phyloP scores from a whole-genome alignment of 441 rosid species.

The Pelargonium fulgidum region DNA sequence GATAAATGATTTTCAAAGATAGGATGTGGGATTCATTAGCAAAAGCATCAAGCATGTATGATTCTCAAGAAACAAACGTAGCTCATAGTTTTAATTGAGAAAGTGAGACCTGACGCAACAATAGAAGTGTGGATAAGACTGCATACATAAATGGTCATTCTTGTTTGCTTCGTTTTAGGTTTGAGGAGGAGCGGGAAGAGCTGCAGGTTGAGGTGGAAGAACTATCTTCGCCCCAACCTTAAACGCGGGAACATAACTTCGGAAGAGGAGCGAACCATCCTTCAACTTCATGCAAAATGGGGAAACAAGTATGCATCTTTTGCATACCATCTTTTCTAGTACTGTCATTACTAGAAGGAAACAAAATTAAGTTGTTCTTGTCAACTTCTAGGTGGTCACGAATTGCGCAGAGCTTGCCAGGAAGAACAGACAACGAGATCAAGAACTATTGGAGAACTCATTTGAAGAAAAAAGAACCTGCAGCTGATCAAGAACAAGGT shows the following conservation, averaged over 20 bases:
- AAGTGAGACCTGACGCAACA: too few relatives aligned
- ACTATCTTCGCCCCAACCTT: slow-evolving; percentile 55
- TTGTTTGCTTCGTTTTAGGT: slow-evolving; percentile 30
- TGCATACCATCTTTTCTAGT: not conserved
- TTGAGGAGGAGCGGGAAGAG: slow-evolving; percentile 68
- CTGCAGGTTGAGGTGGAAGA: slow-evolving; percentile 71
- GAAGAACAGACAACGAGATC: slow-evolving; percentile 73
- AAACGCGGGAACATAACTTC: slow-evolving; percentile 46
- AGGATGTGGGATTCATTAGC: too few relatives aligned
- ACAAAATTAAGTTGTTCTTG: not conserved
- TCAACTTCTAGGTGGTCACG: slow-evolving; percentile 47
- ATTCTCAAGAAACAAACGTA: too few relatives aligned
- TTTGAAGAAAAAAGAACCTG: slow-evolving; percentile 40
- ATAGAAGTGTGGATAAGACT: too few relatives aligned
- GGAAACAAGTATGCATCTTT: slow-evolving; percentile 54
- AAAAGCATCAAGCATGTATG: too few relatives aligned
- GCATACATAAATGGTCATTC: not conserved
- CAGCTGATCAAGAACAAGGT: slow-evolving; percentile 38
- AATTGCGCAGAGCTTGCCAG: slow-evolving; percentile 65
- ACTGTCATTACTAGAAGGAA: not conserved
- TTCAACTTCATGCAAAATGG: slow-evolving; percentile 53
- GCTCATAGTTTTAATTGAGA: too few relatives aligned
- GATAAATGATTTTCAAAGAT: too few relatives aligned
- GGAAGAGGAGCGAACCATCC: slow-evolving; percentile 50
- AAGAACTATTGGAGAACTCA: slow-evolving; percentile 77